Evolutionary conservation across 192 early-diverging fungal genomes (phyloP), one percentile per base, ranked within the genome.

Genomic region (Podila epigama): DNA sequence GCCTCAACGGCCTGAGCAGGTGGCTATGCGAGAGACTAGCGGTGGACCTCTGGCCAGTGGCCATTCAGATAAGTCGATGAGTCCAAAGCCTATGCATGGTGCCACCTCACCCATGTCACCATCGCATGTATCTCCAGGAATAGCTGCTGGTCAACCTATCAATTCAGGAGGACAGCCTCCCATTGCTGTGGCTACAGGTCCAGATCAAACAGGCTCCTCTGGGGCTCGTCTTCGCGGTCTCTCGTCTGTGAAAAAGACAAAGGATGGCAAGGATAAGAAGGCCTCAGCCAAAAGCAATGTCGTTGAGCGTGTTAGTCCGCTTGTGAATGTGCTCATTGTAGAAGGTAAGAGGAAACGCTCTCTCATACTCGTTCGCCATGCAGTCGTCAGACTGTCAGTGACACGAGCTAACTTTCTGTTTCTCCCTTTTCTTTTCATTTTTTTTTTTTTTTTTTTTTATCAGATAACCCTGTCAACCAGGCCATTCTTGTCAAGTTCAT

Each of bases 381-480:
- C 12, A 12, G 0, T 54, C 22, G 13, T 53, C 31, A 11, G 35
- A 25, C n/a, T 40, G 5, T 10, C 34, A 20, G 12, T 13, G 27
- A 29, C 18, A 32, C 32, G 12, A 35, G 25, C 16, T 7, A 20
- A 15, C 15, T 10, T 25, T 48, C 18, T 63, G 25, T 40, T 55
- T 53, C 32, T 40, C 29, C 58, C 11, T 51, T 52, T n/a, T 58
- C 39, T 31, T 55, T 39, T 64, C 34, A n/a, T 52, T 33, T 40
- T 5, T 2, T 25, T 1, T 16, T 10, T 1, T 58, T 18, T 18
- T 42, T 41, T 31, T 22, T 55, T 25, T 58, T n/a, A 0, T 29
- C 73, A 89, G 93, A 94, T 72, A 94, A 92, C 58, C 57, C 83
- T 51, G 86, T 94, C 65, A 93, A 93, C 70, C 89, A 90, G 50